phyloP scores from a whole-genome alignment of 2,329 filamentous ascomycete genomes.

The Phaeophleospora eucalypticola region DNA sequence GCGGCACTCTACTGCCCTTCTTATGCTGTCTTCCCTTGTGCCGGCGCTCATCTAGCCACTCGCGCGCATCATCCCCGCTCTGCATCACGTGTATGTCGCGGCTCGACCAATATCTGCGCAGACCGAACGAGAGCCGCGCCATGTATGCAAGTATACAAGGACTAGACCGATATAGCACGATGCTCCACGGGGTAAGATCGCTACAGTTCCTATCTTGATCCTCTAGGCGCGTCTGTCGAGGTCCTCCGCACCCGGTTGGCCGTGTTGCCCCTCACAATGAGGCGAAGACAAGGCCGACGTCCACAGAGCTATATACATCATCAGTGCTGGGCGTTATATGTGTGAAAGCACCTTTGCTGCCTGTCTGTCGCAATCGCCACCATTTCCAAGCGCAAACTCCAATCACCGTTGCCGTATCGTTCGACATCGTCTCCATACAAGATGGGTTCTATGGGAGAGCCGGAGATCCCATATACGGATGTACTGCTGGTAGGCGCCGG shows the following conservation, averaged over 20 bases:
- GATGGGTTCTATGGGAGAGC: slow-evolving; percentile 26
- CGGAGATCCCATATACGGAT: slow-evolving; percentile 21
- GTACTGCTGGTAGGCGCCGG: slow-evolving; percentile 21
- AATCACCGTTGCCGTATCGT: slow-evolving; percentile 8
- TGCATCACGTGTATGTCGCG: neutral
- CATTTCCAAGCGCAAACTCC: slow-evolving; percentile 16
- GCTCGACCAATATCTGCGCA: neutral
- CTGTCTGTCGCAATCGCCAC: too few species aligned
- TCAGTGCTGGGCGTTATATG: slow-evolving; percentile 1
- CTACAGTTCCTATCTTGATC: neutral
- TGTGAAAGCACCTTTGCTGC: too few species aligned
- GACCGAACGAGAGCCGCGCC: neutral
- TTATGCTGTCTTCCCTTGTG: too few species aligned
- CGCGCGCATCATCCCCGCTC: slow-evolving; percentile 32
- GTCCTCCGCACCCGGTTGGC: neutral
- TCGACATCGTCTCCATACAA: slow-evolving; percentile 17
- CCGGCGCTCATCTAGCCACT: too few species aligned
- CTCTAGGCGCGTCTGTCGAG: neutral
- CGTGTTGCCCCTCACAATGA: neutral
- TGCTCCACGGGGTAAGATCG: slow-evolving; percentile 3
- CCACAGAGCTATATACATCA: slow-evolving; percentile 9
- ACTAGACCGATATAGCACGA: neutral
- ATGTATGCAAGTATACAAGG: slow-evolving; percentile 1
- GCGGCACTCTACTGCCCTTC: too few species aligned
- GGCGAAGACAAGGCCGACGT: neutral